Evolutionary conservation across 169 alveolate genomes (phyloP).

Genomic region (Eimeria brunetti): DNA sequence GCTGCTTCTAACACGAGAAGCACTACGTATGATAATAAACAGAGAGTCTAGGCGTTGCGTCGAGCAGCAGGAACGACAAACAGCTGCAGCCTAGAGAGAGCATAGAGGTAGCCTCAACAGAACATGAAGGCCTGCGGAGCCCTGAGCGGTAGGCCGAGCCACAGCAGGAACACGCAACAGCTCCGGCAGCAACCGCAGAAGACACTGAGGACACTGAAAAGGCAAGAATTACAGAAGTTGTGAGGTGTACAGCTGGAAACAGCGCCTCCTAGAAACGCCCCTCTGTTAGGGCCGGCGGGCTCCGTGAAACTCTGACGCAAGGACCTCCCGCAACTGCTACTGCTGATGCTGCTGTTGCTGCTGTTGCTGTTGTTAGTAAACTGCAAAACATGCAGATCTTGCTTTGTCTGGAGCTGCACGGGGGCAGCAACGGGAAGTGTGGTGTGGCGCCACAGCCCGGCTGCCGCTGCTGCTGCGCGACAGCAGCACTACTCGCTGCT

Average conservation of each 20-base stretch:
- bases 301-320: slow-evolving; percentile 47
- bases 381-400: slow-evolving; percentile 60
- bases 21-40: not conserved
- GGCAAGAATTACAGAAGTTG: not conserved
- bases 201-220: slow-evolving; percentile 17
- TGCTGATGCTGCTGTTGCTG: slow-evolving; percentile 48
- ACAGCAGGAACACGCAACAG: slow-evolving; percentile 11
- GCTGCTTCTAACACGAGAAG: slow-evolving; percentile 5
- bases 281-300: slow-evolving; percentile 58
- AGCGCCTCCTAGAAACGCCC: slow-evolving; percentile 40
- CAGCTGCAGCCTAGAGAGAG: slow-evolving; percentile 23
- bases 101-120: slow-evolving; percentile 40
- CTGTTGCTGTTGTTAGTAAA: slow-evolving; percentile 37
- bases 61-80: slow-evolving; percentile 5
- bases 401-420: slow-evolving; percentile 53
- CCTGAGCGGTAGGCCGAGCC: slow-evolving; percentile 12
- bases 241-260: slow-evolving; percentile 40
- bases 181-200: not conserved
- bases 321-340: slow-evolving; percentile 56
- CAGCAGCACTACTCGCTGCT: slow-evolving; percentile 74
- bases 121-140: slow-evolving; percentile 17
- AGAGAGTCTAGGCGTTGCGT: not conserved
- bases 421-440: slow-evolving; percentile 33
- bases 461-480: slow-evolving; percentile 66
- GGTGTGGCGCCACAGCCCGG: slow-evolving; percentile 73